Base-by-base conservation (phyloP, 2,329 filamentous ascomycete genomes). In the Ramichloridium luteum region DNA sequence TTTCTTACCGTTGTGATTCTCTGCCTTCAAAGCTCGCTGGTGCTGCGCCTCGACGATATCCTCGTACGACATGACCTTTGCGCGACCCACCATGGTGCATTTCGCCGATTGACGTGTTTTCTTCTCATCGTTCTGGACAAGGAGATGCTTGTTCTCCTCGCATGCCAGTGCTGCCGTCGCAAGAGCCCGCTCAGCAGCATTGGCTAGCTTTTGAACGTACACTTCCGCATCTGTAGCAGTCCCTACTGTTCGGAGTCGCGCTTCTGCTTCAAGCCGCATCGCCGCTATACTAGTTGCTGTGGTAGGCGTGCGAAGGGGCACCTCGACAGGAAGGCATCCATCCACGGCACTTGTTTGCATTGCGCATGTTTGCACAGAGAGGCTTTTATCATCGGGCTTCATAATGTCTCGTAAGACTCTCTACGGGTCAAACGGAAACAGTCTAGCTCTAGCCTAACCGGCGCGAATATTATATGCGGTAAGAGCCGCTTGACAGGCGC, bases 381-480 rank as follows among this genome's bases (percentile, higher is more conserved):
- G n/a, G n/a, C n/a, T n/a, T 23, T 23, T n/a, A 23, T 23, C 8
- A n/a, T 8, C 20, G n/a, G 20, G 20, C 20, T 23, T 8, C 8
- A n/a, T 8, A 8, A 22, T 57, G 48, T 36, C 43, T 10, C 48
- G 11, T 6, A 29, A 15, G 11, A 29, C 27, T 17, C 27, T 12
- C 11, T 16, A n/a, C n/a, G 11, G 27, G 17, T 29, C 53, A 20
- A 50, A 51, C 8, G 42, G 48, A 18, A 40, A 46, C 27, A 51
- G 37, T 15, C 48, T 40, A 35, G 31, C 38, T 16, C 32, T 45
- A 30, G 43, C 37, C 36, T 20, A 54, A 3, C 36, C 48, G 15
- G 44, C 31, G 9, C 15, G 37, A 31, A 54, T 54, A 34, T 55
- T 56, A 29, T n/a, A 18, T 5, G 16, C 13, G n/a, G 32, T 34